Base-by-base conservation (phyloP, 2,329 filamentous ascomycete genomes). In the Phialocephala sp. region DNA sequence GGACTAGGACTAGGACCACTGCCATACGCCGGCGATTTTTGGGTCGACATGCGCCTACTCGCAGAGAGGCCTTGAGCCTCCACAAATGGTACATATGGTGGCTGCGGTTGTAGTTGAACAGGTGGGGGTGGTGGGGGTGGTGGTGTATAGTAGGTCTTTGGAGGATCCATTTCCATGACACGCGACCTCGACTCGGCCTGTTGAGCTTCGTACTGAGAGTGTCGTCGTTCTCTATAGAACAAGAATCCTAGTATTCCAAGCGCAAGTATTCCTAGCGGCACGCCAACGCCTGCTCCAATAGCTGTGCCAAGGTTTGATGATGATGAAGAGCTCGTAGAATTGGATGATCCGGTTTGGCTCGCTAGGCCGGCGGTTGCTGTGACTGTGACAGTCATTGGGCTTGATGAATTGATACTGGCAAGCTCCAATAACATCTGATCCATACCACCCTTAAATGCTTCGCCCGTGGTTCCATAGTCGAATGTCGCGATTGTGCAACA, bases 401-500 rank as follows among this genome's bases (percentile, higher is more conserved):
- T 37, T 24, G 59, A 41, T 4, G 52, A 50, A 24, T 57, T 60
- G 20, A 60, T 11, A 5, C 35, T 47, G 8, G 59, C 45, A 5
- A 65, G 35, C 22, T 63, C 55, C 9, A 57, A 39, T 6, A 67
- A 22, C 18, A 68, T 58, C 47, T 60, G 57, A n/a, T 68, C 66
- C 60, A 68, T 60, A 20, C 66, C 66, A 24, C 14, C 12, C 14
- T 60, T 66, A 52, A 65, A 68, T 12, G 66, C 59, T 24, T 43
- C 9, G n/a, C 63, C 60, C 9, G 63, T 68, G 4, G 36, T 63
- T 8, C 63, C 60, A 43, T 61, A 61, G 14, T 24, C 35, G 35
- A 68, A 68, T 8, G 63, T 63, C 9, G 63, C 63, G 11, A 65
- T 59, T 15, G 63, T 63, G 41, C 66, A 68, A 36, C 66, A 68